Conservation (phyloP, 1,284 basidiomycete species). For the Sutorius eximius region DNA sequence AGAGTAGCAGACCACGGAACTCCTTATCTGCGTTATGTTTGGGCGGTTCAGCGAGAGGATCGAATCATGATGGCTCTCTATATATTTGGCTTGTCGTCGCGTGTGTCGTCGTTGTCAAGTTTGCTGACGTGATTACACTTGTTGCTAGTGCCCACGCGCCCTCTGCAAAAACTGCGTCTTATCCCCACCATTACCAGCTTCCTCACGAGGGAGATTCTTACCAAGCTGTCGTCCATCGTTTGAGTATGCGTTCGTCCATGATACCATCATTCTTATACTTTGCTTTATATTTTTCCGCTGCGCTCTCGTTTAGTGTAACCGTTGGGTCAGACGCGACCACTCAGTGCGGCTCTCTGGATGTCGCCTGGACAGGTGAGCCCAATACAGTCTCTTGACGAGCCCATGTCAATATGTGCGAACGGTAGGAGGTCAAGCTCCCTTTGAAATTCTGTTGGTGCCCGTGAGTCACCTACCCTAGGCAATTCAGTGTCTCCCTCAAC, state of each 20-base stretch:
- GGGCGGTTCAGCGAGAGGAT: not conserved
- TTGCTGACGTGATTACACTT: constrained; percentile 22
- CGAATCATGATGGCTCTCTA: not conserved
- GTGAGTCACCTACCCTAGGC: constrained; percentile 42
- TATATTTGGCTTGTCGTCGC: not conserved
- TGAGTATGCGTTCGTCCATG: constrained; percentile 25
- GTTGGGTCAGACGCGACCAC: constrained; percentile 41
- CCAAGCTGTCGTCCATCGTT: constrained; percentile 14
- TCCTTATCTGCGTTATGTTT: not conserved
- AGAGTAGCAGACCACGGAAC: too few relatives aligned
- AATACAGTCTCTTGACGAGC: not conserved
- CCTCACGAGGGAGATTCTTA: constrained; percentile 7
- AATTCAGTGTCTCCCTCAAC: constrained; percentile 6
- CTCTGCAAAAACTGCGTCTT: constrained; percentile 8
- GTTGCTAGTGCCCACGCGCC: not conserved
- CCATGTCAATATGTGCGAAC: constrained; percentile 5
- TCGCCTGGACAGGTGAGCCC: constrained; percentile 61
- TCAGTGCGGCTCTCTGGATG: constrained; percentile 57
- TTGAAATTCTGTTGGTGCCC: constrained; percentile 55
- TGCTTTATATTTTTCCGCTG: constrained; percentile 22
- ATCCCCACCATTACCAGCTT: constrained; percentile 2
- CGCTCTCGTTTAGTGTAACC: constrained; percentile 54
- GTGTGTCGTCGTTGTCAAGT: not conserved
- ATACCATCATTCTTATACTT: constrained; percentile 22
- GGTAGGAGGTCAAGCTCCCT: constrained; percentile 64